Conservation (phyloP, 495 filamentous ascomycete species). For the Alectoria sarmentosa region DNA sequence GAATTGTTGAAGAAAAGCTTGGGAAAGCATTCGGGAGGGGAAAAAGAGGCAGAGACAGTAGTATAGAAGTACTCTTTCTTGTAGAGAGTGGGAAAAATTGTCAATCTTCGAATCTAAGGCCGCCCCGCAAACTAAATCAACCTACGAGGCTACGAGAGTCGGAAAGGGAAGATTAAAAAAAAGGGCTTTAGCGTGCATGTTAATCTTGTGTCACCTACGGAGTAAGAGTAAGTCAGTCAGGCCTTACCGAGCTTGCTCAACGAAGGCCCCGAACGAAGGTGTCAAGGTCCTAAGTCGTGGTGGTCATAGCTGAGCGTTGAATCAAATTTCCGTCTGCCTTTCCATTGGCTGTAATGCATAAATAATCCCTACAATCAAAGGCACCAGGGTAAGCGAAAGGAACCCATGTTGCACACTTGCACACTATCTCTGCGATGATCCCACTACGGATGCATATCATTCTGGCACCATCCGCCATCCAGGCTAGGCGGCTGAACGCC, state of each 20-base stretch:
- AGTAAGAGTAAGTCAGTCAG: too few species aligned
- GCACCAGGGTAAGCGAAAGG: not conserved
- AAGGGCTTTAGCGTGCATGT: not conserved
- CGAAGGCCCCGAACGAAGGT: too few species aligned
- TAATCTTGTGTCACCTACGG: not conserved
- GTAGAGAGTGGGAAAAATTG: not conserved
- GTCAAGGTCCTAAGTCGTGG: not conserved
- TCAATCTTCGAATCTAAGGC: not conserved
- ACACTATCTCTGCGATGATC: not conserved
- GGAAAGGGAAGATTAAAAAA: slow-evolving; percentile 2
- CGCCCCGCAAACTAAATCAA: not conserved
- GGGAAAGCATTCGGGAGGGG: not conserved
- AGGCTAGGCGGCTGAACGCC: slow-evolving; percentile 10
- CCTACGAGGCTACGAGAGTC: not conserved
- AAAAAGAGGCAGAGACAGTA: not conserved
- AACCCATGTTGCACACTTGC: not conserved
- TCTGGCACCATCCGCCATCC: slow-evolving; percentile 12
- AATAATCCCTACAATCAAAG: not conserved
- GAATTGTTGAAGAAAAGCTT: not conserved
- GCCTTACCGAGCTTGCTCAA: not conserved
- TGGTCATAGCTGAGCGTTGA: not conserved
- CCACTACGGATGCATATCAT: slow-evolving; percentile 19
- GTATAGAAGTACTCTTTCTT: not conserved
- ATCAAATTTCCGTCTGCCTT: not conserved
- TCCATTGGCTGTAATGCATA: not conserved